These are phyloP conservation scores for Lachnellula cervina DNA, from an alignment of 2,329 filamentous ascomycete species.

Conservation along the genomic window DNA sequence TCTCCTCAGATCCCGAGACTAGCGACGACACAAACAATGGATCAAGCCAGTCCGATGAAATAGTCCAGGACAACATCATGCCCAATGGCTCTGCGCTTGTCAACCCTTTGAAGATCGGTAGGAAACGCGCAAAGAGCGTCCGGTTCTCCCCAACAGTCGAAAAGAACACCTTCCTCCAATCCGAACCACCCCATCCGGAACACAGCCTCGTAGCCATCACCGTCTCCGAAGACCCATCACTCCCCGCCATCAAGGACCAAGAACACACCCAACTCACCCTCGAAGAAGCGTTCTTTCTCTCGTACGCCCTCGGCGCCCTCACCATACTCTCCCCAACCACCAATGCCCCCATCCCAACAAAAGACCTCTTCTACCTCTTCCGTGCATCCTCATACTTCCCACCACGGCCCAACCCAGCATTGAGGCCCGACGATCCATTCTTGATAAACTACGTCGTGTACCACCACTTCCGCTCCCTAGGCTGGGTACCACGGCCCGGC, in stretches of 20 bases:
- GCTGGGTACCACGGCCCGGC: slow-evolving; percentile 89
- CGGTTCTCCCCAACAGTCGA: slow-evolving; percentile 65
- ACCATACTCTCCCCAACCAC: slow-evolving; percentile 46
- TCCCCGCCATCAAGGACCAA: slow-evolving; percentile 43
- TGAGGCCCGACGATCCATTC: slow-evolving; percentile 77
- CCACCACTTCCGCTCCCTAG: slow-evolving; percentile 91
- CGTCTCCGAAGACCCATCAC: slow-evolving; percentile 16
- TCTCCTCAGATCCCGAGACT: slow-evolving; percentile 15
- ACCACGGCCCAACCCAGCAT: slow-evolving; percentile 38
- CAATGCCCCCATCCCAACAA: slow-evolving; percentile 32
- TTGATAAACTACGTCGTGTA: slow-evolving; percentile 84
- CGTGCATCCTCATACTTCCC: slow-evolving; percentile 68
- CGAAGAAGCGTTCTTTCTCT: slow-evolving; percentile 89
- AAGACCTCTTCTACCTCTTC: slow-evolving; percentile 56
- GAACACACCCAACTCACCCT: slow-evolving; percentile 90
- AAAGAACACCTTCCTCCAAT: slow-evolving; percentile 56
- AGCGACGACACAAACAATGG: slow-evolving; percentile 15
- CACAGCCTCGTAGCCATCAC: slow-evolving; percentile 5
- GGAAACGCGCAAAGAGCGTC: slow-evolving; percentile 57
- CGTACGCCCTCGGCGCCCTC: slow-evolving; percentile 73
- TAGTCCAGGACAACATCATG: slow-evolving; percentile 6
- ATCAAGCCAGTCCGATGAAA: slow-evolving; percentile 17
- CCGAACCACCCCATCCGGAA: slow-evolving; percentile 34
- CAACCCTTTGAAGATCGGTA: slow-evolving; percentile 23
- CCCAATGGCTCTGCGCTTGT: slow-evolving; percentile 12